phyloP scores from a whole-genome alignment of 1,284 basidiomycete genomes.

The Moniliophthora roreri region DNA sequence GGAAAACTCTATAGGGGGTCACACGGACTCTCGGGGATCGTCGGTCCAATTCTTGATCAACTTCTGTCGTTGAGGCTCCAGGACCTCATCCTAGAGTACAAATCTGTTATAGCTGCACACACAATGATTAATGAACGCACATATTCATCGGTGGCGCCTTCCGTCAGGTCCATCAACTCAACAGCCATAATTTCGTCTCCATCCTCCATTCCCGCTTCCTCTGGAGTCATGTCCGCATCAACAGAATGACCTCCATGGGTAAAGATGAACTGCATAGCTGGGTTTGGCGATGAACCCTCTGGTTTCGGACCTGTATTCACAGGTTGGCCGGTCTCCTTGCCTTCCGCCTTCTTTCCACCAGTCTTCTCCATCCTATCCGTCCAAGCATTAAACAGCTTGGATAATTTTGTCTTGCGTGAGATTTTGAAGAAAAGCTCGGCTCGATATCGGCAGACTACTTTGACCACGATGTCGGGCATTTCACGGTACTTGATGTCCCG shows the following conservation, averaged over 20 bases:
- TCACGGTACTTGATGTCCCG: constrained; percentile 75
- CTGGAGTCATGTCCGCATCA: constrained; percentile 77
- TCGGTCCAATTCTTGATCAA: constrained; percentile 78
- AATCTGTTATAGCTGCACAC: constrained; percentile 2
- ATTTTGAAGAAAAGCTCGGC: constrained; percentile 89
- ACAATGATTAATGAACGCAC: constrained; percentile 37
- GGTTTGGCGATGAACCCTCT: constrained; percentile 20
- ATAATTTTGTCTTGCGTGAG: constrained; percentile 80
- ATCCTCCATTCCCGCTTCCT: constrained; percentile 81
- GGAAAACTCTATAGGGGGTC: constrained; percentile 11
- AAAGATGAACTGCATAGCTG: constrained; percentile 73
- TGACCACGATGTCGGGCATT: constrained; percentile 80
- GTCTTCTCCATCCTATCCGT: constrained; percentile 76
- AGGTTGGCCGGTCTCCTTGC: constrained; percentile 26
- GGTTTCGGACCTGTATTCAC: constrained; percentile 44
- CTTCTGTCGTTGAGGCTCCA: constrained; percentile 60
- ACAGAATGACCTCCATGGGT: constrained; percentile 74
- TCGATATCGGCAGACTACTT: constrained; percentile 82
- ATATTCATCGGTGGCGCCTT: constrained; percentile 59
- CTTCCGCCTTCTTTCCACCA: constrained; percentile 39
- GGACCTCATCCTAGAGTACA: constrained; percentile 55
- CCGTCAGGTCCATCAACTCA: constrained; percentile 83
- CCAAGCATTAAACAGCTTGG: constrained; percentile 81
- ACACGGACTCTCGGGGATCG: constrained; percentile 65
- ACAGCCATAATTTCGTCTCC: constrained; percentile 83